Evolutionary conservation across 176 grass and related monocot species (phyloP).

Genomic region (Eremochloa ophiuroides): DNA sequence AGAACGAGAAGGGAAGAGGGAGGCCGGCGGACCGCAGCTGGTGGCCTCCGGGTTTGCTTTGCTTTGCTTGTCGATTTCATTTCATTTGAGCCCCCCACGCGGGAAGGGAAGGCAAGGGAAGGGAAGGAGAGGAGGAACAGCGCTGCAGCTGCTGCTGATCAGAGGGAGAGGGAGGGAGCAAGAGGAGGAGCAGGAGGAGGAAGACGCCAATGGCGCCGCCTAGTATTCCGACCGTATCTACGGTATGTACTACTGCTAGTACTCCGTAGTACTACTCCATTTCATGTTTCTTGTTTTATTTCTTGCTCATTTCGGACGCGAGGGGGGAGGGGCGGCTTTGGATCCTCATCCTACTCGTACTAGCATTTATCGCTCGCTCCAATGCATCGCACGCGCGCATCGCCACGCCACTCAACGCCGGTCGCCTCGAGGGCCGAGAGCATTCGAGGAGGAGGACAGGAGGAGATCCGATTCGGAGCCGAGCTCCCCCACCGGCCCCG

Average conservation of each 20-base stretch:
- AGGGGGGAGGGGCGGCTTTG: constrained; percentile 11
- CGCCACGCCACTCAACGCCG: neutral
- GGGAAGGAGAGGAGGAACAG: neutral
- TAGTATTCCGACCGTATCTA: neutral
- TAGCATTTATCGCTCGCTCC: constrained; percentile 19
- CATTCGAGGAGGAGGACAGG: neutral
- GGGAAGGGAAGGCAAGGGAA: neutral
- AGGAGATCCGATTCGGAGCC: neutral
- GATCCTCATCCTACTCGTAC: too few relatives aligned
- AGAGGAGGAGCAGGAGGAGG: neutral
- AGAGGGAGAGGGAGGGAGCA: neutral
- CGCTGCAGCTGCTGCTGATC: neutral
- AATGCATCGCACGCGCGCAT: neutral
- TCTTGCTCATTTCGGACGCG: neutral
- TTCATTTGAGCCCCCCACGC: constrained; percentile 15
- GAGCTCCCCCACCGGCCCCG: neutral
- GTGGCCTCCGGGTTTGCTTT: neutral
- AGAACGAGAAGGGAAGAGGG: too few relatives aligned
- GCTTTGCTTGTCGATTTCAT: neutral
- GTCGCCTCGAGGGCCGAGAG: constrained; percentile 1
- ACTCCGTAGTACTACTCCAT: neutral
- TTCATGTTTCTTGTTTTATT: too few relatives aligned
- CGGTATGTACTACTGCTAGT: neutral
- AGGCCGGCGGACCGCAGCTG: too few relatives aligned
- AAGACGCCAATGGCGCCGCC: constrained; percentile 10